Base-by-base conservation (phyloP, 345 rosid species). In the Eucalyptus erythrocorys region DNA sequence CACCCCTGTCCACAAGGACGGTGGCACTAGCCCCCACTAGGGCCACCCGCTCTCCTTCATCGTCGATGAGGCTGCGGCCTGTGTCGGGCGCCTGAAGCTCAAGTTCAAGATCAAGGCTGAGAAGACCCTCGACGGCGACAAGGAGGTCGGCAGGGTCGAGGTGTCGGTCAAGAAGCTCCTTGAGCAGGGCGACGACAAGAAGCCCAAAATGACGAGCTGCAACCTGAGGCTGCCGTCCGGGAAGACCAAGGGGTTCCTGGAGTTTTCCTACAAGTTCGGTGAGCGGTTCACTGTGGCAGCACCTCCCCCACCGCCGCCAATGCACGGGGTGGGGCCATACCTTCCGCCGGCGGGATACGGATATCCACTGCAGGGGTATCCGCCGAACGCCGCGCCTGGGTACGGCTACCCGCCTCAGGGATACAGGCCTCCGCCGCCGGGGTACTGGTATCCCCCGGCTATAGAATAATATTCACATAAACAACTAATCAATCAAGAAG, bases 121-220 rank as follows among this genome's bases (percentile, higher is more conserved):
- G 53, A 92, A 96, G 4, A 32, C 87, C 91, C 9, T 93, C 19
- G 96, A 95, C 13, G 95, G 95, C 49, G 95, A 94, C 85, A 91
- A 90, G 87, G 91, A 90, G 13, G 89, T 95, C 71, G 97, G 99
- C 1, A 93, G 93, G 64, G 94, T 93, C 22, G 87, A 87, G 26
- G 93, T 96, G 14, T 95, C 96, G 34, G n/a, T 95, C 86, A 94
- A 94, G 88, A 96, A 95, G 59, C 93, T 96, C 37, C 91, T 95
- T 76, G 89, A 87, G 14, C 32, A 27, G 16, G 66, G 45, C 3
- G 43, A 80, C 40, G 92, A 94, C 49, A 87, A 89, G n/a, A 86
- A 89, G 6, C 89, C 94, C 2, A 49, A 53, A 3, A 93, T 94
- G 4, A 93, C 89, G 59, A 32, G 32, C 51, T 85, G 48, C 32